Evolutionary conservation across 768 basidiomycete species (phyloP).

Genomic region (Mycena maculata): DNA sequence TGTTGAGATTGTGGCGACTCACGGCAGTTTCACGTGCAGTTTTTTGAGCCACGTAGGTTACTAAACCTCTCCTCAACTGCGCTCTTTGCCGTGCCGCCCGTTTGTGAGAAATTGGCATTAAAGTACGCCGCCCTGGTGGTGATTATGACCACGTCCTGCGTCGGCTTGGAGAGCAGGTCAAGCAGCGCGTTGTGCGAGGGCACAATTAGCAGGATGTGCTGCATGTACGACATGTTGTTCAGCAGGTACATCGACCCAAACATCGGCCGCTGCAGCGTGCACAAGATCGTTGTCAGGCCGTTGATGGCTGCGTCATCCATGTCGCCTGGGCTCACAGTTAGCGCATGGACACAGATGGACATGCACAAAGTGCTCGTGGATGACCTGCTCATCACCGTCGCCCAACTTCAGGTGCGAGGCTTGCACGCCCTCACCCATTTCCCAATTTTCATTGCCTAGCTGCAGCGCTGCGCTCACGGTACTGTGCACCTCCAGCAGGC

Average conservation of each 20-base stretch:
- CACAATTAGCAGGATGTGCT: slow-evolving; percentile 64
- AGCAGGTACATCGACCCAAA: slow-evolving; percentile 82
- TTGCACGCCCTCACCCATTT: slow-evolving; percentile 86
- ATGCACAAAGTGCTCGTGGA: slow-evolving; percentile 85
- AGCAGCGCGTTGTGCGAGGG: slow-evolving; percentile 60
- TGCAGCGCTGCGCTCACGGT: slow-evolving; percentile 76
- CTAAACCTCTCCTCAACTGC: slow-evolving; percentile 87
- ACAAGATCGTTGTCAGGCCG: slow-evolving; percentile 73
- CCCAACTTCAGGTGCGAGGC: slow-evolving; percentile 60
- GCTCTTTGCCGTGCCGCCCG: slow-evolving; percentile 60
- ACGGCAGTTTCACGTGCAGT: too few species aligned
- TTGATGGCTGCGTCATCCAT: slow-evolving; percentile 71
- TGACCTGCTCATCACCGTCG: slow-evolving; percentile 66
- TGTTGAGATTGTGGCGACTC: too few species aligned
- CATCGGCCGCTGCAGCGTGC: slow-evolving; percentile 67
- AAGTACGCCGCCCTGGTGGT: slow-evolving; percentile 88
- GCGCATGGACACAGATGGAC: slow-evolving; percentile 41
- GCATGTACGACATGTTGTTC: slow-evolving; percentile 82
- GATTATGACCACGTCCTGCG: slow-evolving; percentile 73
- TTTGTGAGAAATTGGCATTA: slow-evolving; percentile 82
- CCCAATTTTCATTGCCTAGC: slow-evolving; percentile 91
- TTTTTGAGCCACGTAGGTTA: too few species aligned
- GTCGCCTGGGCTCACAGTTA: slow-evolving; percentile 62
- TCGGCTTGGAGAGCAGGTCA: slow-evolving; percentile 68
- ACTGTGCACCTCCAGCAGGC: slow-evolving; percentile 74